phyloP scores from a whole-genome alignment of 257 asterid species.

The Nicotiana undulata region DNA sequence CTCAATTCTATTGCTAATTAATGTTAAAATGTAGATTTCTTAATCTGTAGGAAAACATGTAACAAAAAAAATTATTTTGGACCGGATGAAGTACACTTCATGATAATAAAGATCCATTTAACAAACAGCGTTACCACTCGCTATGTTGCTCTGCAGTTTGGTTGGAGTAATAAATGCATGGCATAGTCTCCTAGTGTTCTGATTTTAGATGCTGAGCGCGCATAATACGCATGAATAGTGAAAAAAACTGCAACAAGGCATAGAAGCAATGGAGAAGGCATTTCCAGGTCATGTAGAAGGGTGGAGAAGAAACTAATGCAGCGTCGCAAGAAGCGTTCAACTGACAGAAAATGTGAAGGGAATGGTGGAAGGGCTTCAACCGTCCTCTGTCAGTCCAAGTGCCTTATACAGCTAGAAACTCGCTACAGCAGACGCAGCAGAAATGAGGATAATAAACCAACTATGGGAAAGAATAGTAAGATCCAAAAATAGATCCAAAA shows the following conservation, averaged over 20 bases:
- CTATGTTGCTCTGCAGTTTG: too few species aligned
- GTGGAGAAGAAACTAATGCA: slow-evolving; percentile 56
- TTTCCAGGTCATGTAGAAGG: slow-evolving; percentile 53
- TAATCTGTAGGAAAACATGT: too few species aligned
- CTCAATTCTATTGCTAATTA: too few species aligned
- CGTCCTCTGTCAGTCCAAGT: slow-evolving; percentile 38
- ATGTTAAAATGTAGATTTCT: too few species aligned
- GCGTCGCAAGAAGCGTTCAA: slow-evolving; percentile 60
- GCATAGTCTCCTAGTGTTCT: not conserved
- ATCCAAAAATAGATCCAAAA: slow-evolving; percentile 13
- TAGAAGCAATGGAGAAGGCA: slow-evolving; percentile 40
- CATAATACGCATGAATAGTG: slow-evolving; percentile 72
- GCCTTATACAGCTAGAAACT: slow-evolving; percentile 38
- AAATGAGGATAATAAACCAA: slow-evolving; percentile 13
- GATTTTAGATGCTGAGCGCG: slow-evolving; percentile 68
- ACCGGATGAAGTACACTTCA: too few species aligned
- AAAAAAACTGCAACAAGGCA: slow-evolving; percentile 72
- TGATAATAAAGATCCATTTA: too few species aligned
- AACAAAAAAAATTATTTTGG: too few species aligned
- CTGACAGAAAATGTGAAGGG: slow-evolving; percentile 61
- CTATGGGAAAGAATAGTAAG: too few species aligned
- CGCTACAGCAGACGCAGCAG: slow-evolving; percentile 20
- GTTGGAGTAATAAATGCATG: not conserved
- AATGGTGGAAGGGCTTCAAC: slow-evolving; percentile 64
- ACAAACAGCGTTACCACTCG: too few species aligned